A percentile compares a stretch with the other conserved stretches of the same genome.
phyloP scores from a whole-genome alignment of 495 filamentous ascomycete genomes.

The Penicillium alfredii region DNA sequence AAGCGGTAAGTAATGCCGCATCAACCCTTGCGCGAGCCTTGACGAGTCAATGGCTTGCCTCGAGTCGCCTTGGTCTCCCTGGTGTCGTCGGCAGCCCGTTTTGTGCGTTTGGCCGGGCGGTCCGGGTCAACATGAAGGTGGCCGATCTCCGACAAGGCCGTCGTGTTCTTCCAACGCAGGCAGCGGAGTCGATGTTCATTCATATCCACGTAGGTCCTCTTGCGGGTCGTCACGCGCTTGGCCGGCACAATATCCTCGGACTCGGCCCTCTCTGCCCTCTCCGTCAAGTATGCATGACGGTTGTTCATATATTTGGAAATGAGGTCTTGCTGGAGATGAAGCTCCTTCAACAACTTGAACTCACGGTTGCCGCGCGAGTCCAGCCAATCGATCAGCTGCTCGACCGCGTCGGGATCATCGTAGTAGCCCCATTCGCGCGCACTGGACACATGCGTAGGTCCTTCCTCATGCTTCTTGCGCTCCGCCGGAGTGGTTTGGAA shows the following conservation, averaged over 20 bases:
- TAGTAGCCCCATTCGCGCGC: slow-evolving; percentile 89
- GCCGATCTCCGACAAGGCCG: slow-evolving; percentile 67
- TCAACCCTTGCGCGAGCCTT: slow-evolving; percentile 37
- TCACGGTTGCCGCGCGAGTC: slow-evolving; percentile 81
- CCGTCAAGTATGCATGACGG: slow-evolving; percentile 63
- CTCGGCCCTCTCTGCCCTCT: slow-evolving; percentile 46
- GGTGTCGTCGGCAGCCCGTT: slow-evolving; percentile 44
- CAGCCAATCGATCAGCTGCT: slow-evolving; percentile 78
- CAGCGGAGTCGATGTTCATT: slow-evolving; percentile 55
- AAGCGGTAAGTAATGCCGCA: not conserved
- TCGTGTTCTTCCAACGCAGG: slow-evolving; percentile 74
- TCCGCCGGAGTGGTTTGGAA: slow-evolving; percentile 78
- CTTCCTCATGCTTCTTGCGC: slow-evolving; percentile 83
- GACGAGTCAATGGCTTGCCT: slow-evolving; percentile 43
- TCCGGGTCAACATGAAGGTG: slow-evolving; percentile 78
- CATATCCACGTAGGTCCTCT: slow-evolving; percentile 60
- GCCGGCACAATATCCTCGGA: slow-evolving; percentile 50
- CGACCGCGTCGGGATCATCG: slow-evolving; percentile 69
- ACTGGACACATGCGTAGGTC: slow-evolving; percentile 65
- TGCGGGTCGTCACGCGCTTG: slow-evolving; percentile 72
- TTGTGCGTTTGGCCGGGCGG: slow-evolving; percentile 54
- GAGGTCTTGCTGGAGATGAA: slow-evolving; percentile 66
- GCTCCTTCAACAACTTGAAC: slow-evolving; percentile 75
- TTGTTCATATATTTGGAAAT: slow-evolving; percentile 77
- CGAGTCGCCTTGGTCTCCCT: slow-evolving; percentile 42